Conservation (phyloP, 306 rosid species). For the Alnus rubra region DNA sequence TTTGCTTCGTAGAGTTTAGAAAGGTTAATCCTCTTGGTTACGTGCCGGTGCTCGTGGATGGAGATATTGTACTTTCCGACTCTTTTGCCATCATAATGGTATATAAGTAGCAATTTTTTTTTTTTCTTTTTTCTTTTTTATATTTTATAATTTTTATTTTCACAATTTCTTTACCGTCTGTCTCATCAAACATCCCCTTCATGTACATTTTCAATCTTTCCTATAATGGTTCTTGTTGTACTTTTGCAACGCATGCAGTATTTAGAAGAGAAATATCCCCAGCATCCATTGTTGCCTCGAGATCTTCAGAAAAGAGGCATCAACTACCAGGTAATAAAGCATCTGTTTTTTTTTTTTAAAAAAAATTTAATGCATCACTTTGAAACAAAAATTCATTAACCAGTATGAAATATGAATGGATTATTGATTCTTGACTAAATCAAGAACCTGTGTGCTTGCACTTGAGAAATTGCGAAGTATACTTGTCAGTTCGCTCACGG, state of each 20-base stretch:
- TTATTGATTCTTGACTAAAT: no score
- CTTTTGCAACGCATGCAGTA: conserved; percentile 37
- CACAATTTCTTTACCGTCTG: neutral
- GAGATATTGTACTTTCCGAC: conserved; percentile 47
- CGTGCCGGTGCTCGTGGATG: conserved; percentile 72
- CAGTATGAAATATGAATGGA: neutral
- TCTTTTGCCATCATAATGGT: conserved; percentile 79
- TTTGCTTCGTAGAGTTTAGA: conserved; percentile 44
- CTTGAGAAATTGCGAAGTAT: neutral
- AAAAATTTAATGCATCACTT: neutral
- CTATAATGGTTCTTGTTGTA: neutral
- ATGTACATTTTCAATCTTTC: neutral
- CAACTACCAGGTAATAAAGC: conserved; percentile 63
- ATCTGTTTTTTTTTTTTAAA: neutral
- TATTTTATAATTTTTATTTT: no score
- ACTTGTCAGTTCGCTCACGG: neutral
- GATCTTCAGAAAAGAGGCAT: conserved; percentile 59
- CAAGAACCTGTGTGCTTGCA: no score
- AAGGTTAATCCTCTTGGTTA: conserved; percentile 66
- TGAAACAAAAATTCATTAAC: neutral
- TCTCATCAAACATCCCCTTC: no score
- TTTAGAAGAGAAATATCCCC: conserved; percentile 84
- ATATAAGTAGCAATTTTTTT: neutral
- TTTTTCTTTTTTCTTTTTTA: neutral
- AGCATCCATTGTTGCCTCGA: conserved; percentile 63